Base-by-base conservation (phyloP, 257 asterid species). In the Solanum clarkiae region DNA sequence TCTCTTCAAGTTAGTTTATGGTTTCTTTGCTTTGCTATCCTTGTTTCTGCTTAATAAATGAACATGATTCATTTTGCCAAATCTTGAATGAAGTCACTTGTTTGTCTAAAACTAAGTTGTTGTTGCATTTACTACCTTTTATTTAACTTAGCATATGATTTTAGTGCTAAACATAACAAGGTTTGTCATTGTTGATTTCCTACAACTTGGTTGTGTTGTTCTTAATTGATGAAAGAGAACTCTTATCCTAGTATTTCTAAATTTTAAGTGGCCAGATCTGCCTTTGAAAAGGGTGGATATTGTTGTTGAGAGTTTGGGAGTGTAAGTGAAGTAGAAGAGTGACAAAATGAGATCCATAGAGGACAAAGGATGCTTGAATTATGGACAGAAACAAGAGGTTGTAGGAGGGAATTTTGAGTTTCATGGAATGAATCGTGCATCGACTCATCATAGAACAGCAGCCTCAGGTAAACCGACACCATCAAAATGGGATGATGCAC, bases 401-500 rank as follows among this genome's bases (percentile, higher is more conserved):
- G 68, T 89, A 17, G 89, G 90, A 70, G 88, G 84, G 81, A 92
- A 80, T 74, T 93, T 92, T 54, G 98, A 95, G 92, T 95, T 94
- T 68, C 96, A 92, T 29, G 91, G 92, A 3, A 45, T 71, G 51
- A 92, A 82, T 84, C 94, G 95, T 6, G 62, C 93, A 6, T 86
- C 94, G 69, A 95, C 92, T 29, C 94, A 91, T 51, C 91, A 93
- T 14, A 92, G 92, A 6, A 45, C 84, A 62, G 71, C 86, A 54
- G 88, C 95, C 2, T 80, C 92, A 14, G 98, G 98, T 29, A 95
- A 95, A 36, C 97, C 97, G 5, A 90, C 99, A 5, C 99, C 99
- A 2, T 92, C 98, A 17, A 96, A 96, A 82, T 96, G 99, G 99
- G 99, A 96, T 63, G 99, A 96, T 84, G 99, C 99, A 7, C 99